Conservation (phyloP, 768 basidiomycete genomes). For the Lactarius akahatsu region DNA sequence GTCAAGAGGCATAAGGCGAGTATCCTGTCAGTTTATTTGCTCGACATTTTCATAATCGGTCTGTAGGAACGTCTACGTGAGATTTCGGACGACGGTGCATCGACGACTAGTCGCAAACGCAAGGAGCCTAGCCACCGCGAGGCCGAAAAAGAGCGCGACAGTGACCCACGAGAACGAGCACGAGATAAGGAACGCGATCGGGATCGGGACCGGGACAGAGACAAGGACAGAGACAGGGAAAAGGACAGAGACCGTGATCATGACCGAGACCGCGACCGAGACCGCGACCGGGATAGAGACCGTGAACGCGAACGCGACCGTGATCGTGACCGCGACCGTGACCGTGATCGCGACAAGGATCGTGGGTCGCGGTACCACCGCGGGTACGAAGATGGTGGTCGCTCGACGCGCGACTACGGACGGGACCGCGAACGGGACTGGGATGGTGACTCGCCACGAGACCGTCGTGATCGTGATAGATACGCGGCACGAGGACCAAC, state of each 20-base stretch:
- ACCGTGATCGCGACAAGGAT: conserved; percentile 26
- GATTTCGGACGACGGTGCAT: conserved; percentile 75
- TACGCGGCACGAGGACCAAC: conserved; percentile 53
- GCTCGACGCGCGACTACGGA: conserved; percentile 30
- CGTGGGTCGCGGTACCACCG: conserved; percentile 31
- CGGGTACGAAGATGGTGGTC: conserved; percentile 22
- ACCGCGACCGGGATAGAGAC: conserved; percentile 34
- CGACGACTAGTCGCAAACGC: conserved; percentile 74
- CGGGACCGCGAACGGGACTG: conserved; percentile 37
- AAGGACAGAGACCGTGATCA: conserved; percentile 29
- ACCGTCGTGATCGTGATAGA: conserved; percentile 41
- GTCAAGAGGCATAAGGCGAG: conserved; percentile 85
- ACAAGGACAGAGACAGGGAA: conserved; percentile 21
- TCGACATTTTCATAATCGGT: not conserved
- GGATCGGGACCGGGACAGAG: conserved; percentile 33
- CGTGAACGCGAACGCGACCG: conserved; percentile 35
- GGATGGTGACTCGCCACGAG: conserved; percentile 27
- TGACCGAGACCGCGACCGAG: conserved; percentile 23
- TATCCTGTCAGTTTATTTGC: not conserved
- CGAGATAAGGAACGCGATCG: conserved; percentile 38
- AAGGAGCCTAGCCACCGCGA: conserved; percentile 59
- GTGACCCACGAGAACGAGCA: conserved; percentile 44
- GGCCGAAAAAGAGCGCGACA: conserved; percentile 32
- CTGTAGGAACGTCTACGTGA: conserved; percentile 74
- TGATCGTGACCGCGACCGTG: conserved; percentile 36